Conservation (phyloP, 257 asterid species). For the Cruciata laevipes region DNA sequence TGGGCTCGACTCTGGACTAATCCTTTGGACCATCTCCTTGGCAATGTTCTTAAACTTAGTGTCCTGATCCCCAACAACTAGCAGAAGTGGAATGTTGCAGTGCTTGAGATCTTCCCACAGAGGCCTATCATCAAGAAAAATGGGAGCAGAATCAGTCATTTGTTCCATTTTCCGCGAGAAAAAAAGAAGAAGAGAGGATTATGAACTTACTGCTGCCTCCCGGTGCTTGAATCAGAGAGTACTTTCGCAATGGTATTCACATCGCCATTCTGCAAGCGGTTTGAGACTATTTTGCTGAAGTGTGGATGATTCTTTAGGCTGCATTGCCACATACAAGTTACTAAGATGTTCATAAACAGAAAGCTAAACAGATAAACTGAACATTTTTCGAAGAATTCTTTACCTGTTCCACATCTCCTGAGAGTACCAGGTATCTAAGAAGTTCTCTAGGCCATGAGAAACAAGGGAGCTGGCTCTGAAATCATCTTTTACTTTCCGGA, state of each 20-base stretch:
- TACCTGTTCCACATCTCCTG: slow-evolving; percentile 89
- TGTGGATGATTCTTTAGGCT: slow-evolving; percentile 81
- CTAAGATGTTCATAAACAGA: not conserved
- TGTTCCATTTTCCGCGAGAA: not conserved
- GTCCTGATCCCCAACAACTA: slow-evolving; percentile 79
- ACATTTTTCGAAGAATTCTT: not conserved
- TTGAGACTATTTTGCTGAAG: slow-evolving; percentile 40
- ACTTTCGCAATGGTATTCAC: slow-evolving; percentile 59
- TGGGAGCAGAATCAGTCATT: slow-evolving; percentile 7
- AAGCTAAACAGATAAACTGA: not conserved
- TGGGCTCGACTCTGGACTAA: slow-evolving; percentile 22
- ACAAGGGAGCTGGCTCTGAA: slow-evolving; percentile 60
- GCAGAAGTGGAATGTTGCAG: slow-evolving; percentile 56
- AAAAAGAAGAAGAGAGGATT: not conserved
- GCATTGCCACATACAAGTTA: slow-evolving; percentile 15
- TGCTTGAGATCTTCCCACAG: slow-evolving; percentile 84
- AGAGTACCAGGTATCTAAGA: slow-evolving; percentile 72
- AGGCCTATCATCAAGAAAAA: slow-evolving; percentile 33
- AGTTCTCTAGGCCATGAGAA: slow-evolving; percentile 63
- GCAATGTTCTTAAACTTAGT: slow-evolving; percentile 69
- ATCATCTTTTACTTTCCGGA: slow-evolving; percentile 75
- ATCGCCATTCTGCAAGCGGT: slow-evolving; percentile 63
- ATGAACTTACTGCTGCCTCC: slow-evolving; percentile 82
- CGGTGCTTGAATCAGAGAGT: slow-evolving; percentile 66
- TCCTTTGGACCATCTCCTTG: slow-evolving; percentile 34